Conservation (phyloP, 2,329 filamentous ascomycete species). For the Penicillium sp. region DNA sequence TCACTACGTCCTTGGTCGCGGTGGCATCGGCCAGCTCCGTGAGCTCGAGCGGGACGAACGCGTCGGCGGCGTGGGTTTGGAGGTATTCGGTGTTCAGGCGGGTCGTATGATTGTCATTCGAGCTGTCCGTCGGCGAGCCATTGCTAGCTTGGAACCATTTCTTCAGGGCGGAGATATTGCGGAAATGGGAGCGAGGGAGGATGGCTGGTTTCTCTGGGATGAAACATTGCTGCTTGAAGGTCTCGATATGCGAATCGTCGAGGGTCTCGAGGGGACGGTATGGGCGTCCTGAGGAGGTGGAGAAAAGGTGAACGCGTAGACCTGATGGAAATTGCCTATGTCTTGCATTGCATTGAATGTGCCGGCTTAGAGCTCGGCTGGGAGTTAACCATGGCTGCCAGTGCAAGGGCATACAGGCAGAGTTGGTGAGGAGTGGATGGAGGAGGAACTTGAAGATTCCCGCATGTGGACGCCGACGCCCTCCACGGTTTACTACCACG, state of each 20-base stretch:
- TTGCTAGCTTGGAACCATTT: slow-evolving; percentile 61
- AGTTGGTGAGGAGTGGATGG: not conserved
- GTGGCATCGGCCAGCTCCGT: slow-evolving; percentile 34
- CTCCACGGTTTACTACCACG: no score
- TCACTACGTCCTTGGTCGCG: slow-evolving; percentile 18
- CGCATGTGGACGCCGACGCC: no score
- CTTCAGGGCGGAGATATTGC: slow-evolving; percentile 55
- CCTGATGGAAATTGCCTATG: not conserved
- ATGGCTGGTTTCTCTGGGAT: slow-evolving; percentile 57
- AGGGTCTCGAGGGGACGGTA: slow-evolving; percentile 36
- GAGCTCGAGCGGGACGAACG: slow-evolving; percentile 64
- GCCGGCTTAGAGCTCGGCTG: not conserved
- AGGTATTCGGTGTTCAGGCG: slow-evolving; percentile 51
- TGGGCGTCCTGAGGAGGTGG: slow-evolving; percentile 7
- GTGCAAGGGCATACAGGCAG: slow-evolving; percentile 34
- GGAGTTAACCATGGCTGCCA: slow-evolving; percentile 25
- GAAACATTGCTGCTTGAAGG: slow-evolving; percentile 62
- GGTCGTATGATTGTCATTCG: slow-evolving; percentile 19
- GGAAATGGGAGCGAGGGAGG: slow-evolving; percentile 50
- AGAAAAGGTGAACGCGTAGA: not conserved
- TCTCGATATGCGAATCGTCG: slow-evolving; percentile 39
- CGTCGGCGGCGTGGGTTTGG: slow-evolving; percentile 48
- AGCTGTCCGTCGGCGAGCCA: slow-evolving; percentile 39
- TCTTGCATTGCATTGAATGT: not conserved
- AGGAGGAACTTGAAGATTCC: no score